phyloP scores from a whole-genome alignment of 768 basidiomycete genomes.

The Favolaschia claudopus region DNA sequence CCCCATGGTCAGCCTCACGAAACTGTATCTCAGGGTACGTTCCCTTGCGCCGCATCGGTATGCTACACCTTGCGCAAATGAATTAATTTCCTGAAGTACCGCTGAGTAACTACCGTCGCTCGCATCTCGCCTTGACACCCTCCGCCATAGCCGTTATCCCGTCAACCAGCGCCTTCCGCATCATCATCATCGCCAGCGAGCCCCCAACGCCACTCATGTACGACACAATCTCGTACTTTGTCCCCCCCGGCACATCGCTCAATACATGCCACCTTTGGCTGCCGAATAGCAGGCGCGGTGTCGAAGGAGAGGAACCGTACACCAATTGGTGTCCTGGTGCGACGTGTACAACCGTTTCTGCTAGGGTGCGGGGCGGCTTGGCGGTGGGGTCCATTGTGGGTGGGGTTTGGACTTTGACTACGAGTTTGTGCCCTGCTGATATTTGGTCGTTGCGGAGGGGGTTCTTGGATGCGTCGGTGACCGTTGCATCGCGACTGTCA shows the following conservation, averaged over 20 bases:
- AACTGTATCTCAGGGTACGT: constrained; percentile 4
- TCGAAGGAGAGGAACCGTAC: no score
- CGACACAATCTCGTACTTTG: constrained; percentile 13
- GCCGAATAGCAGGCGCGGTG: constrained; percentile 6
- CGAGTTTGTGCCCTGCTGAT: not conserved
- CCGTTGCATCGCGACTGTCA: constrained; percentile 2
- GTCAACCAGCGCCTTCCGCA: not conserved
- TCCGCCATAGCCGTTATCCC: constrained; percentile 8
- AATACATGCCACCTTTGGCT: constrained; percentile 10
- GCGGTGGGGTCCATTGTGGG: constrained; percentile 18
- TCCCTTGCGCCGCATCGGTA: not conserved
- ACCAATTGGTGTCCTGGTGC: not conserved
- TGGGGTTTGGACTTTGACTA: constrained; percentile 11
- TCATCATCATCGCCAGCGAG: not conserved
- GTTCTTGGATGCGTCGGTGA: constrained; percentile 4
- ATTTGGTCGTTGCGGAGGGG: not conserved
- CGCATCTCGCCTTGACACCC: constrained; percentile 13
- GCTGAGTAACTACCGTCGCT: not conserved
- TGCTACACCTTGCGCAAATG: no score
- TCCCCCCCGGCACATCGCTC: constrained; percentile 15
- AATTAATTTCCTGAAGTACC: no score
- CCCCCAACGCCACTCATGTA: constrained; percentile 1
- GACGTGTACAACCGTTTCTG: constrained; percentile 6
- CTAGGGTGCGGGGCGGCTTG: constrained; percentile 7
- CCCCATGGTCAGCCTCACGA: constrained; percentile 15